A percentile compares a stretch with the other conserved stretches of the same genome.
Evolutionary conservation across 1,139 yeast genomes (phyloP).

Genomic region (Debaryomycetaceae sp.): DNA sequence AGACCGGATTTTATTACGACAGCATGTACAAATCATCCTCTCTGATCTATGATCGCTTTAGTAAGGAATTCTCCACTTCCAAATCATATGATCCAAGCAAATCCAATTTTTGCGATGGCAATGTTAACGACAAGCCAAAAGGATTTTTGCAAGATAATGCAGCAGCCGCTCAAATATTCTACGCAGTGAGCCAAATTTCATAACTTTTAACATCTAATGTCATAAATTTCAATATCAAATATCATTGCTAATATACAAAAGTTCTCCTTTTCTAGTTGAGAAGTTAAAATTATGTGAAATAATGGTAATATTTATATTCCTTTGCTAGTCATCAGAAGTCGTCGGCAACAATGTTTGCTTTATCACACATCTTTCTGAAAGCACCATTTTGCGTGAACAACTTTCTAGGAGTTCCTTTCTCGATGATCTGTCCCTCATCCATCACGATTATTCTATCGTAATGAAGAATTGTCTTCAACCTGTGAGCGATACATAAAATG

Average conservation of each 20-base stretch:
- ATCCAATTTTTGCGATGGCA: constrained; percentile 12
- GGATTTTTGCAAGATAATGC: constrained; percentile 20
- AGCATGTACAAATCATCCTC: constrained; percentile 11
- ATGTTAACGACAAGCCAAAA: constrained; percentile 8
- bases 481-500: constrained; percentile 54
- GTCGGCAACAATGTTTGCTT: constrained; percentile 22
- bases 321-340: constrained; percentile 11
- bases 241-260: background rate
- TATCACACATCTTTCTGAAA: constrained; percentile 39
- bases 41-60: constrained; percentile 9
- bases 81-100: constrained; percentile 4
- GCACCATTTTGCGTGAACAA: constrained; percentile 37
- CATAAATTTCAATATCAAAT: background rate
- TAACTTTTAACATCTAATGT: background rate
- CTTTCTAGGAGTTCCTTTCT: constrained; percentile 46
- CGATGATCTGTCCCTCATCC: constrained; percentile 49
- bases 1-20: constrained; percentile 12
- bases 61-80: constrained; percentile 6
- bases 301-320: background rate
- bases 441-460: constrained; percentile 52
- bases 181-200: constrained; percentile 3
- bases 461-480: constrained; percentile 49
- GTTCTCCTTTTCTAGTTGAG: background rate
- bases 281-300: background rate
- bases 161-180: constrained; percentile 24